Conservation (phyloP, 108 stramenopile genomes). For the Asterionellopsis glacialis region DNA sequence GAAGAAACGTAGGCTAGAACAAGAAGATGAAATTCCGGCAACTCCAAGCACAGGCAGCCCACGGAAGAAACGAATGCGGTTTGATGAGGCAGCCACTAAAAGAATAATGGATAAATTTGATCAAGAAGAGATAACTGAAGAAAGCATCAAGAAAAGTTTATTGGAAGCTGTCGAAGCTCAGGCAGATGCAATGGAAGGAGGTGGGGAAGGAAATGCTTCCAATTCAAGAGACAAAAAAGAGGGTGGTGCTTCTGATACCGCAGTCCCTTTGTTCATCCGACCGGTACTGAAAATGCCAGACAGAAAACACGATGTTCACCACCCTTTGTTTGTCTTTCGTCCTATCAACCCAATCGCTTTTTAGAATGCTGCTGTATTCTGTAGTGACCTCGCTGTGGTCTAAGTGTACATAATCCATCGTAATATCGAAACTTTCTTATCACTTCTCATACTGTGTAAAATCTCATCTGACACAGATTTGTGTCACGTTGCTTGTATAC, state of each 20-base stretch:
- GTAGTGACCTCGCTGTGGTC: no score
- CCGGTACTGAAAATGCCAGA: constrained; percentile 49
- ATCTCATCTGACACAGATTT: no score
- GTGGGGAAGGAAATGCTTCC: constrained; percentile 17
- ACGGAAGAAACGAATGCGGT: constrained; percentile 20
- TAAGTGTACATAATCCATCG: no score
- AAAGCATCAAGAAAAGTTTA: constrained; percentile 37
- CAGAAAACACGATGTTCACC: constrained; percentile 35
- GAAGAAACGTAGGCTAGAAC: constrained; percentile 57
- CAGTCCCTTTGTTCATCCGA: constrained; percentile 55
- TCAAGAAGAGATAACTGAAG: constrained; percentile 42
- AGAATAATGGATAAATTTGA: constrained; percentile 39
- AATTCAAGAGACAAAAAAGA: constrained; percentile 19
- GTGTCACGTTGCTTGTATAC: no score
- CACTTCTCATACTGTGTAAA: no score
- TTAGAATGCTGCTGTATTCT: no score
- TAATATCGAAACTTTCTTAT: no score
- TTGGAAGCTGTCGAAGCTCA: constrained; percentile 59
- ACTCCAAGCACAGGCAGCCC: constrained; percentile 14
- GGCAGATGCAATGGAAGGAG: constrained; percentile 32
- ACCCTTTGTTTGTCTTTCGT: constrained; percentile 71
- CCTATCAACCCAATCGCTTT: constrained; percentile 35
- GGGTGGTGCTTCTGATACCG: constrained; percentile 20
- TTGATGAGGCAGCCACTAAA: constrained; percentile 4
- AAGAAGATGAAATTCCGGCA: not conserved